Evolutionary conservation across 805 yeast species (phyloP), one percentile per base, ranked within the genome.

Genomic region (Monosporozyma unispora): DNA sequence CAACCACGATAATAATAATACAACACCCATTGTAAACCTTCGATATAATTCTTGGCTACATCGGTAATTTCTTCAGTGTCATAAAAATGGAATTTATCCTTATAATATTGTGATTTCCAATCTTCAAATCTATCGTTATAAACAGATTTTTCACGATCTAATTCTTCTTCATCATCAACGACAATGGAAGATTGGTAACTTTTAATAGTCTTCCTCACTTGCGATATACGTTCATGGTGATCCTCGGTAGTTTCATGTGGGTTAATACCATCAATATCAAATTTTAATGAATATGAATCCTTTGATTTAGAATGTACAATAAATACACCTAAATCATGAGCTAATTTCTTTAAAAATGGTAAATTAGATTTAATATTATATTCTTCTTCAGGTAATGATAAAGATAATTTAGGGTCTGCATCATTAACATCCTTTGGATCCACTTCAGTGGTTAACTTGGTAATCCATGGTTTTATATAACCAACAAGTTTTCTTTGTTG

Each of bases 21-120:
- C 66, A 93, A 72, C 12, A 93, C 98, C 99, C 99, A 91, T 69
- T 91, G 99, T 54, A 91, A 74, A 55, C 99, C 99, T 67, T 90
- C 96, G 40, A 93, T 74, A 62, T 90, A 93, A 62, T 87, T 89
- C 56, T 80, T 80, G 7, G 95, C 77, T 54, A 88, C 64, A 9
- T 79, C 81, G n/a, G 64, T 66, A 55, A 90, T 68, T 22, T 75
- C 77, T 55, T 84, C 84, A 31, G 79, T 66, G 49, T 81, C 73
- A 4, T 82, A 73, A 54, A 87, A 87, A 2, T 78, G 80, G 52
- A 93, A 72, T 62, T 93, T 93, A n/a, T 79, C 79, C 52, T 78
- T 76, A 67, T 93, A 93, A 64, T 93, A 93, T n/a, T 74, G 66
- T 60, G 84, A 82, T 67, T 89, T 90, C 96, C 97, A 93, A 35